Base-by-base conservation (phyloP, 164 flowering plant species). In the Brasenia schreberi region DNA sequence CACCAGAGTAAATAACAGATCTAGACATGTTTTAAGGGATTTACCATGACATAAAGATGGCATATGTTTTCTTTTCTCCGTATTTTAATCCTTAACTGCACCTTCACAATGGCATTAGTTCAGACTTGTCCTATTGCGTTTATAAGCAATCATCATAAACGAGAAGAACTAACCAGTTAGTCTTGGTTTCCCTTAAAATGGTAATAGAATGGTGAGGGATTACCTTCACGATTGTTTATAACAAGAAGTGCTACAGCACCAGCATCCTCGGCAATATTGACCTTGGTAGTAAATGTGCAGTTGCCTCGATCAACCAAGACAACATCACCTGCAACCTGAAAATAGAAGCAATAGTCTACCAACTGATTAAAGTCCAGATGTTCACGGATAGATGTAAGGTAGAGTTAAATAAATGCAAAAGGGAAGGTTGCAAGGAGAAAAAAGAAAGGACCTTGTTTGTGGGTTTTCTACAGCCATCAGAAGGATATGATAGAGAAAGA, bases 191-290 rank as follows among this genome's bases (percentile, higher is more conserved):
- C 27, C 27, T 23, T 23, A 23, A 23, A 23, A 23, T 23, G 27
- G 27, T 2, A 23, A 23, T 23, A 12, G 12, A 7, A 45, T 12
- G 7, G 53, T 45, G 5, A 45, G 12, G 53, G 53, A 45, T 49
- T 82, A 88, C 98, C 98, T 87, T 77, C 85, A 59, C 80, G 75
- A 65, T 84, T 81, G 70, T 93, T 93, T 69, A 90, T 78, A 61
- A 93, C 83, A 61, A 93, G 97, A 12, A 93, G 71, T 9, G 95
- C 97, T 61, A 86, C 81, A 77, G 98, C 98, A 77, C 86, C 86
- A 69, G 96, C 97, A 69, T 83, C 85, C 84, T 90, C 81, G 63
- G 97, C 98, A 74, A 77, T 63, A 71, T 87, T 86, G 67, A 95
- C 89, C 77, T 93, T 93, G 4, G 75, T 69, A 19, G 97, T 93